phyloP scores from a whole-genome alignment of 495 filamentous ascomycete genomes.

The Trichoderma gamsii region DNA sequence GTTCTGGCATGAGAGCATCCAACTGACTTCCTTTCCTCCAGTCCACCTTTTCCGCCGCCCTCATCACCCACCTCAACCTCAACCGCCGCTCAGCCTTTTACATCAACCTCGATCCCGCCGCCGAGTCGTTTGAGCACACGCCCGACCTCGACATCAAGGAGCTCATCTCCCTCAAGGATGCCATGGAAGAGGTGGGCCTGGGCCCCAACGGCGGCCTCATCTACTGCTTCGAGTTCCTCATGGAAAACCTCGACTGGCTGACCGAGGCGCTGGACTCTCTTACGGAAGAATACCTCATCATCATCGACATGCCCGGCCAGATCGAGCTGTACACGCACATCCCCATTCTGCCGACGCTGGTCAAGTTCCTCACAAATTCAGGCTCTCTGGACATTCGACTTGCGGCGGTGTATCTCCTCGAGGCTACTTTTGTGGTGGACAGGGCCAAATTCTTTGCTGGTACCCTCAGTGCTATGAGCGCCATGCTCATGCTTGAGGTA shows the following conservation, averaged over 20 bases:
- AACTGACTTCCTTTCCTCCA: conserved; percentile 29
- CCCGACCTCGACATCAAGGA: conserved; percentile 97
- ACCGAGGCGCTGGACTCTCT: conserved; percentile 79
- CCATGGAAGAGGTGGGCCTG: conserved; percentile 93
- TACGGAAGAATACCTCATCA: conserved; percentile 89
- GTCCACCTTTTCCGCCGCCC: conserved; percentile 89
- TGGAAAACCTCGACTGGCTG: conserved; percentile 94
- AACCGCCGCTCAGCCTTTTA: conserved; percentile 87
- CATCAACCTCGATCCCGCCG: conserved; percentile 95
- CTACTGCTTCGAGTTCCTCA: conserved; percentile 94
- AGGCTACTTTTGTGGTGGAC: conserved; percentile 91
- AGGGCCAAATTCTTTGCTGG: conserved; percentile 95
- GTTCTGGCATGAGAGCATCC: conserved; percentile 14
- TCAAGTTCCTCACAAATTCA: conserved; percentile 69
- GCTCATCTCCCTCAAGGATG: conserved; percentile 90
- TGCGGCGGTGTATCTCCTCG: conserved; percentile 92
- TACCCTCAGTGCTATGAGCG: conserved; percentile 91
- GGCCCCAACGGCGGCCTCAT: conserved; percentile 95
- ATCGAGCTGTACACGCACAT: conserved; percentile 99
- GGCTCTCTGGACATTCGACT: conserved; percentile 83
- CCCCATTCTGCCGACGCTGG: conserved; percentile 80
- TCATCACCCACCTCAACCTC: conserved; percentile 86
- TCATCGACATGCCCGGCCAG: conserved; percentile 98
- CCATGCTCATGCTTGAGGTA: conserved; percentile 96
- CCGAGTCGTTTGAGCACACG: conserved; percentile 83